Base-by-base conservation (phyloP, 768 basidiomycete genomes). In the Tricholoma saponaceum region DNA sequence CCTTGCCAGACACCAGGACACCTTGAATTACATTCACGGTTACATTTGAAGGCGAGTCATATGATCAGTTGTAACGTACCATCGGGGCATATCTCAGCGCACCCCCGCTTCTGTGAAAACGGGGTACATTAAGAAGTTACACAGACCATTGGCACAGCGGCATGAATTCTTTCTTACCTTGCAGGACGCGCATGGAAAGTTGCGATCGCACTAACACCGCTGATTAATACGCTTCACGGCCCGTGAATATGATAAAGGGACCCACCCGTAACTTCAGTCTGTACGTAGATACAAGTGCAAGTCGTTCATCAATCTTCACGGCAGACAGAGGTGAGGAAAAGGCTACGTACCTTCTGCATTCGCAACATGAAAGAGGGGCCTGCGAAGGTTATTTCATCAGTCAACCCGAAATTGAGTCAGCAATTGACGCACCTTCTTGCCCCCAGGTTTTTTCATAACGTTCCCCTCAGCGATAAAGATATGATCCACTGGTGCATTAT, bases 31-130 rank as follows among this genome's bases (percentile, higher is more conserved):
- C 26, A 57, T 50, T 30, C 12, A 14, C 23, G 2, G 41, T 54
- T 32, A 25, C 5, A 51, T 44, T n/a, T 16, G 47, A 26, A 16
- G 23, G 18, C 14, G 26, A 10, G 26, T n/a, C n/a, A 5, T 52
- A 14, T 2, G 57, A 20, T 33, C 2, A 23, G 2, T 39, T 7
- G 20, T 26, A 58, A 16, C 72, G n/a, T 54, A 83, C 84, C 84
- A 64, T 84, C 81, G 20, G 84, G 84, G 64, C 84, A 85, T 61
- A 86, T 86, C 64, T 85, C 83, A 14, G 83, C 81, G 57, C 83
- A 85, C 1, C 86, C 83, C 35, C 84, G 79, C 75, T 85, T 84
- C 64, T 83, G 57, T 67, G 28, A 9, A n/a, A 64, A 67, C 71
- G 30, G 59, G 51, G 28, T 18, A 39, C 23, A 52, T 54, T 47